Base-by-base conservation (phyloP, 2,329 filamentous ascomycete genomes). In the Scytalidium lignicola region DNA sequence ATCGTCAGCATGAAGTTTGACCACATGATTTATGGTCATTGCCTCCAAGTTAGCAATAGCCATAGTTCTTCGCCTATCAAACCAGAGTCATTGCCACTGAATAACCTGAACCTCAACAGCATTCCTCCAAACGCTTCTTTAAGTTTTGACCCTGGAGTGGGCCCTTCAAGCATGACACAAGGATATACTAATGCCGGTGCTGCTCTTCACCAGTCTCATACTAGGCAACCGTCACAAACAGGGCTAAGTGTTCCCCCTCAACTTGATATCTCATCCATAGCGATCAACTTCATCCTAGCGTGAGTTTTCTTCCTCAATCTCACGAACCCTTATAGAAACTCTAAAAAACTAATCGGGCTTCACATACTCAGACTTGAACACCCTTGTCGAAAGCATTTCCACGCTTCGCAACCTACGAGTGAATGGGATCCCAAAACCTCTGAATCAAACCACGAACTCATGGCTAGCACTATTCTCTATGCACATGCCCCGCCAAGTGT, bases 281-380 rank as follows among this genome's bases (percentile, higher is more conserved):
- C 59, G 18, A 55, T 63, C 17, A 63, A 61, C 23, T 62, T 63
- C 43, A 61, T 62, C 23, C 58, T 63, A 13, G 58, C 61, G 59
- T 60, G 47, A 42, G 57, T 55, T 13, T 12, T 9, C 20, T 20
- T 48, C 15, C 10, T n/a, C 19, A 28, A 13, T 28, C 26, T 13
- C 7, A 7, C 7, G 26, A 13, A 28, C n/a, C n/a, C 4, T 37
- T 37, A 37, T 37, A 7, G 4, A 10, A 37, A 37, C 32, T 37
- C n/a, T n/a, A 15, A 37, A 13, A 15, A 5, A 17, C 15, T 37
- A n/a, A 37, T 13, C n/a, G 32, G n/a, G 4, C 10, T 8, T 17
- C 7, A 37, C 15, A 37, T 17, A 13, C 15, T n/a, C 32, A 60
- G 56, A 19, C 56, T 62, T 18, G 59, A 62, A 51, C 52, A 58